phyloP scores from a whole-genome alignment of 1,284 basidiomycete species.

The Moesziomyces parantarcticus region DNA sequence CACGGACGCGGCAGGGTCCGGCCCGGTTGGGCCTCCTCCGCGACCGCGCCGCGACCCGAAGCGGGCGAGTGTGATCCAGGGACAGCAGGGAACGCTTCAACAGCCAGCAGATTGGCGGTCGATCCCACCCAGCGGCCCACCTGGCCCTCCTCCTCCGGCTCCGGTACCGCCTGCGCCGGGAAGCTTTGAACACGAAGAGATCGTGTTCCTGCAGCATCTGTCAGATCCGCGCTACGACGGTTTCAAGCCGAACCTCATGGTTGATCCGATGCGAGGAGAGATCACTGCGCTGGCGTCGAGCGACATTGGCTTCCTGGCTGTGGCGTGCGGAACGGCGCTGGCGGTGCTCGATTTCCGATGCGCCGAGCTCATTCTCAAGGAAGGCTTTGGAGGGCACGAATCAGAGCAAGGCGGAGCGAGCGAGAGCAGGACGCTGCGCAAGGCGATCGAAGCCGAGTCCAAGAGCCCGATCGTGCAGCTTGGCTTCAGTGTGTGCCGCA shows the following conservation, averaged over 20 bases:
- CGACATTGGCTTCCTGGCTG: slow-evolving; percentile 61
- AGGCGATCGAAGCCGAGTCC: slow-evolving; percentile 52
- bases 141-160: slow-evolving; percentile 1
- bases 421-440: slow-evolving; percentile 28
- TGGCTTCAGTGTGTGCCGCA: slow-evolving; percentile 54
- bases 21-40: slow-evolving; percentile 16
- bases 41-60: slow-evolving; percentile 52
- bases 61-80: slow-evolving; percentile 1
- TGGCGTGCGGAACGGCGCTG: slow-evolving; percentile 58
- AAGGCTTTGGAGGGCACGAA: slow-evolving; percentile 52
- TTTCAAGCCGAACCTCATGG: slow-evolving; percentile 61
- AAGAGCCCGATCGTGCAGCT: slow-evolving; percentile 50
- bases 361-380: slow-evolving; percentile 58
- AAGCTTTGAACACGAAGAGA: slow-evolving; percentile 22
- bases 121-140: too few species aligned
- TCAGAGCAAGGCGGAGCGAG: slow-evolving; percentile 13
- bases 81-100: neutral
- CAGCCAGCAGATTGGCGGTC: neutral
- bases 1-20: neutral
- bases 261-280: slow-evolving; percentile 56
- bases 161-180: neutral
- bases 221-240: slow-evolving; percentile 45
- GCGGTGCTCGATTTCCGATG: slow-evolving; percentile 57
- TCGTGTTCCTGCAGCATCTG: slow-evolving; percentile 39
- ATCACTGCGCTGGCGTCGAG: slow-evolving; percentile 46